These are phyloP conservation scores for Orbilia brochopaga DNA, from an alignment of 2,329 filamentous ascomycete species.

Conservation along the genomic window DNA sequence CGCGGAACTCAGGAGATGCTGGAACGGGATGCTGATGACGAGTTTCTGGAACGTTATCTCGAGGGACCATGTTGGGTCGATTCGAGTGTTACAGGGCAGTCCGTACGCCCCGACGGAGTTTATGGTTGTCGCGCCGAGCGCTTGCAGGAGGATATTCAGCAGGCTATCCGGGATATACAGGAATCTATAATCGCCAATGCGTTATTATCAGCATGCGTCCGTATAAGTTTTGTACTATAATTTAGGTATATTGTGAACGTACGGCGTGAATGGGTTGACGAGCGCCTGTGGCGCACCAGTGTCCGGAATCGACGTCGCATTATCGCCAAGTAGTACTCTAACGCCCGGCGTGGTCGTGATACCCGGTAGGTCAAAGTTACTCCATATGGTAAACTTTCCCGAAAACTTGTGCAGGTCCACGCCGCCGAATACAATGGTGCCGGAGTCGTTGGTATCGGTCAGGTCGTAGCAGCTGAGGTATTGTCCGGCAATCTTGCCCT, in stretches of 20 bases:
- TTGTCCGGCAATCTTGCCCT: conserved; percentile 23
- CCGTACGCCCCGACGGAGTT: neutral
- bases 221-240: neutral
- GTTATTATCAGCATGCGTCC: neutral
- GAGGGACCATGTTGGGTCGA: conserved; percentile 10
- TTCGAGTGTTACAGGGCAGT: conserved; percentile 5
- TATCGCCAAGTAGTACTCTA: neutral
- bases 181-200: conserved; percentile 4
- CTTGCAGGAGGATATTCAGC: neutral
- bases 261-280: neutral
- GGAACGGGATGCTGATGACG: conserved; percentile 5
- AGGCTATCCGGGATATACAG: conserved; percentile 15
- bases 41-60: conserved; percentile 12
- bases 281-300: neutral
- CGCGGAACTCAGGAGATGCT: neutral
- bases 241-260: neutral
- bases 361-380: neutral
- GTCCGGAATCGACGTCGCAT: neutral
- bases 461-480: conserved; percentile 22
- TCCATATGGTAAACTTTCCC: conserved; percentile 13
- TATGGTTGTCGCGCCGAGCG: neutral
- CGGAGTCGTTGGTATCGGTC: neutral
- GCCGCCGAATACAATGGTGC: conserved; percentile 10
- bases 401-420: conserved; percentile 22
- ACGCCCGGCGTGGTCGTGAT: neutral